Conservation (phyloP, 1,284 basidiomycete species). For the Xerocomus minutiporus region DNA sequence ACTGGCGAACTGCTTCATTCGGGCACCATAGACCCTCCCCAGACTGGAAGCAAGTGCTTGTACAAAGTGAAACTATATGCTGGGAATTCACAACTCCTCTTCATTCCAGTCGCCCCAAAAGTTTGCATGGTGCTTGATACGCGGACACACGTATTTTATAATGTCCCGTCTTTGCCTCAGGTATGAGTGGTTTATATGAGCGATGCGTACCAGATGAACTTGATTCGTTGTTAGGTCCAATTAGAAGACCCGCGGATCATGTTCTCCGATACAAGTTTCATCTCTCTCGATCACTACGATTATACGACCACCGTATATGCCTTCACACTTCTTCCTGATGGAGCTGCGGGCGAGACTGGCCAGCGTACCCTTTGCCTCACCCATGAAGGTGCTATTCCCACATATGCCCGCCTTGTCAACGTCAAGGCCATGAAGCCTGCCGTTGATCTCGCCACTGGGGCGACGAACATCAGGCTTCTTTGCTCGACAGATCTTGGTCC, state of each 20-base stretch:
- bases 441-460: neutral
- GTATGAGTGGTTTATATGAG: neutral
- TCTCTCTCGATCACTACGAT: neutral
- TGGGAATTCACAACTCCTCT: neutral
- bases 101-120: neutral
- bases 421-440: neutral
- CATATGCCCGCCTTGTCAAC: neutral
- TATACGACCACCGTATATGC: neutral
- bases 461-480: neutral
- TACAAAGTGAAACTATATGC: no score
- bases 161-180: neutral
- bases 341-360: neutral
- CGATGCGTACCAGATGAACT: neutral
- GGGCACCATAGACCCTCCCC: neutral
- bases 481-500: no score
- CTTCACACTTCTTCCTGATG: neutral
- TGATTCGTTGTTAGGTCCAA: neutral
- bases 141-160: neutral
- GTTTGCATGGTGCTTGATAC: neutral
- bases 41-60: no score
- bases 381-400: neutral
- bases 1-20: neutral
- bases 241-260: neutral
- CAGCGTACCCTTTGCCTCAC: neutral
- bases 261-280: neutral